Conservation (phyloP, 331 rosid genomes). For the Quercus lobata region DNA sequence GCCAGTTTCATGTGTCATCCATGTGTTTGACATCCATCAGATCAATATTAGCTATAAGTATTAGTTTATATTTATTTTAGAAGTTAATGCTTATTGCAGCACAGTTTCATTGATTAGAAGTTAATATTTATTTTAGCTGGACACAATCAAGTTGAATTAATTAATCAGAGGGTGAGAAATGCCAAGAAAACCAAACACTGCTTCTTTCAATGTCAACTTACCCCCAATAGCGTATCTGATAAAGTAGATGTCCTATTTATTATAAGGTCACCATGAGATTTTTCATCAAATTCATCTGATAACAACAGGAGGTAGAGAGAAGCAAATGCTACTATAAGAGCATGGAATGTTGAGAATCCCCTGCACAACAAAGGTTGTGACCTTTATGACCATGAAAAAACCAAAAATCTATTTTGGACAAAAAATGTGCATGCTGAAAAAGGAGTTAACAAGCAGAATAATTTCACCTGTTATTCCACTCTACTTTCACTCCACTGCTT, state of each 20-base stretch:
- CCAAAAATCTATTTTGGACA: neutral
- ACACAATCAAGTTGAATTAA: neutral
- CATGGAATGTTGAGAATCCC: slow-evolving; percentile 93
- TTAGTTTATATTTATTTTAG: neutral
- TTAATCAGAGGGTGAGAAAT: neutral
- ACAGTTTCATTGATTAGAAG: neutral
- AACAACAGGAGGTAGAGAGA: slow-evolving; percentile 61
- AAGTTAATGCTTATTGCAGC: neutral
- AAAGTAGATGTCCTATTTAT: slow-evolving; percentile 59
- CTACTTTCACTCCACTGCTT: slow-evolving; percentile 50
- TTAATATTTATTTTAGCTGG: neutral
- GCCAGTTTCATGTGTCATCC: neutral
- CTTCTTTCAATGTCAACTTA: slow-evolving; percentile 34
- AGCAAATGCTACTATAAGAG: slow-evolving; percentile 59
- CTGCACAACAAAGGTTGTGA: slow-evolving; percentile 34
- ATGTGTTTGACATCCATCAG: neutral
- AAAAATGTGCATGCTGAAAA: neutral
- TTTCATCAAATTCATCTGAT: slow-evolving; percentile 58
- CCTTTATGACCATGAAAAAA: neutral
- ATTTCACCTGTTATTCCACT: slow-evolving; percentile 88
- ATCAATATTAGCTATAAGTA: neutral
- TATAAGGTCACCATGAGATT: slow-evolving; percentile 39
- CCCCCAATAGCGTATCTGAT: slow-evolving; percentile 77
- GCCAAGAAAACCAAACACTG: neutral
- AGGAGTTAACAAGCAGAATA: slow-evolving; percentile 17